Conservation (phyloP, 306 rosid species). For the Quercus gilva region DNA sequence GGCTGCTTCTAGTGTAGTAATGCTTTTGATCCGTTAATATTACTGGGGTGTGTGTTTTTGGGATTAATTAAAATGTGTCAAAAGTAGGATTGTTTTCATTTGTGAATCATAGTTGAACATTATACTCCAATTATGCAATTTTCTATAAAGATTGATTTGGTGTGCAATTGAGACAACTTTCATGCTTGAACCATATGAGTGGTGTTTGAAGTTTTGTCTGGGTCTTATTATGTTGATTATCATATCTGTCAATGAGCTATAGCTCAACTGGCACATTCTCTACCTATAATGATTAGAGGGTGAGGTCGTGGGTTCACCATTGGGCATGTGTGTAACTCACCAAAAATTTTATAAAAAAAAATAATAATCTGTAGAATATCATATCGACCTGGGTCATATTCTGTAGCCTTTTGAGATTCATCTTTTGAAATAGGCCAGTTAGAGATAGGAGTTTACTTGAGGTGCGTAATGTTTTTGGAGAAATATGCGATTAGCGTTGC, state of each 20-base stretch:
- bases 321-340: too few relatives aligned
- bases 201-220: background rate
- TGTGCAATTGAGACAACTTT: background rate
- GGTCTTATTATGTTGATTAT: background rate
- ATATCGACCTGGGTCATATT: background rate
- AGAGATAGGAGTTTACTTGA: background rate
- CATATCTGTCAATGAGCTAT: too few relatives aligned
- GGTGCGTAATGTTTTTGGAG: background rate
- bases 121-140: background rate
- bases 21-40: background rate
- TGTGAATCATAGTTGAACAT: background rate
- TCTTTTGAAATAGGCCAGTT: background rate
- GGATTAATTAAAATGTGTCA: background rate
- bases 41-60: background rate
- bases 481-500: background rate
- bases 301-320: too few relatives aligned
- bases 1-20: background rate
- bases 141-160: background rate
- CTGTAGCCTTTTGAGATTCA: background rate
- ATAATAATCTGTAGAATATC: background rate
- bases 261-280: too few relatives aligned
- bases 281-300: too few relatives aligned
- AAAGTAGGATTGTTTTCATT: background rate
- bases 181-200: background rate
- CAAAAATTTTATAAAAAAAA: too few relatives aligned